These are phyloP conservation scores for Micromonas pusilla DNA, from an alignment of 139 green algal genomes.

Conservation along the genomic window DNA sequence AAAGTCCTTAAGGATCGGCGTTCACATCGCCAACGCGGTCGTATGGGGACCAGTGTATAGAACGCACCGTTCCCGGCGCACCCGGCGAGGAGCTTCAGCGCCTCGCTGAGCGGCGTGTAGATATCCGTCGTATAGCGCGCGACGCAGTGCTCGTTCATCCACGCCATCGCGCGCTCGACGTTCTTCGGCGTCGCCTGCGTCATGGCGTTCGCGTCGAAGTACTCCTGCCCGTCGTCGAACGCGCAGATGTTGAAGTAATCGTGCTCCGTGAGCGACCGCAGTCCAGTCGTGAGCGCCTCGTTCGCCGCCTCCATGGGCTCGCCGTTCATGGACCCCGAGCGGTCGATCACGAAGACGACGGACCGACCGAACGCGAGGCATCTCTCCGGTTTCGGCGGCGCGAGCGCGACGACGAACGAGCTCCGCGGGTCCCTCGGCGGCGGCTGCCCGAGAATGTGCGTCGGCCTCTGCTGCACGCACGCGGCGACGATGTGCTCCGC, in stretches of 20 bases:
- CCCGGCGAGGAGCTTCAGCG: conserved; percentile 19
- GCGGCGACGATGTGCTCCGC: conserved; percentile 40
- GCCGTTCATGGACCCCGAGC: conserved; percentile 44
- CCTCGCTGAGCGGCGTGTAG: conserved; percentile 38
- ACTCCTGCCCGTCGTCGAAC: conserved; percentile 55
- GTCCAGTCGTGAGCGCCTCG: conserved; percentile 32
- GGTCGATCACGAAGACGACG: conserved; percentile 55
- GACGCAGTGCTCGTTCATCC: conserved; percentile 36
- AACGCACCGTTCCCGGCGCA: too few species aligned
- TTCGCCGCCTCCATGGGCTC: conserved; percentile 46
- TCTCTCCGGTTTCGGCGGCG: conserved; percentile 38
- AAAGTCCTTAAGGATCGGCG: too few species aligned
- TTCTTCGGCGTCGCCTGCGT: conserved; percentile 27
- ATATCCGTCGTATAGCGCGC: conserved; percentile 54
- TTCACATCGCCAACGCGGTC: too few species aligned
- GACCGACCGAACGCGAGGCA: conserved; percentile 37
- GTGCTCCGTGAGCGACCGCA: conserved; percentile 34
- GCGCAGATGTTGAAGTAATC: conserved; percentile 52
- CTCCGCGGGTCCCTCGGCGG: conserved; percentile 35
- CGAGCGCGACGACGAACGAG: conserved; percentile 38
- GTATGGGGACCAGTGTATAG: too few species aligned
- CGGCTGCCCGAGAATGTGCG: background rate
- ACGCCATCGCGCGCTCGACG: conserved; percentile 30
- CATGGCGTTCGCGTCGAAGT: conserved; percentile 13
- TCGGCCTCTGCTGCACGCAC: conserved; percentile 38